Evolutionary conservation across 495 filamentous ascomycete species (phyloP).

Genomic region (Neurospora sp.): DNA sequence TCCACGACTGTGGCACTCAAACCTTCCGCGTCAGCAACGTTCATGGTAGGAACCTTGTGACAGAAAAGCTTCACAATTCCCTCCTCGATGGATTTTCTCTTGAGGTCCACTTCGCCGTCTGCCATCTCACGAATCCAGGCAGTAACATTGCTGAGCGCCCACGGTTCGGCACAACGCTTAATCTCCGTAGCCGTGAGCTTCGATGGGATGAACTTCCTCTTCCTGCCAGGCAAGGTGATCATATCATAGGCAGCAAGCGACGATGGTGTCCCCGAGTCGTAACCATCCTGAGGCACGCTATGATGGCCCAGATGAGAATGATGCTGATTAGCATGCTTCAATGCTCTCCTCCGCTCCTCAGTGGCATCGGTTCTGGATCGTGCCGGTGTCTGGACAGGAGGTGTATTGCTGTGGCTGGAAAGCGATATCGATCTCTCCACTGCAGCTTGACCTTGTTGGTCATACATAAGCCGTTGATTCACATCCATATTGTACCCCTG

Average conservation of each 20-base stretch:
- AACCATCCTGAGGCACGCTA: constrained; percentile 36
- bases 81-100: constrained; percentile 70
- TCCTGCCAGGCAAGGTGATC: constrained; percentile 59
- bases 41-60: constrained; percentile 97
- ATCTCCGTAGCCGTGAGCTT: constrained; percentile 79
- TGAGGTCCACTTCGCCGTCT: constrained; percentile 74
- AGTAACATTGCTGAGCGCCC: constrained; percentile 84
- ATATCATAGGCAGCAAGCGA: constrained; percentile 53
- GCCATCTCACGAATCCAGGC: constrained; percentile 81
- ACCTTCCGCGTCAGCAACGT: constrained; percentile 90
- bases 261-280: constrained; percentile 42
- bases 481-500: constrained; percentile 31
- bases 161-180: constrained; percentile 78
- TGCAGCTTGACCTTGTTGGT: constrained; percentile 28
- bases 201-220: constrained; percentile 75
- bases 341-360: constrained; percentile 43
- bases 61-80: constrained; percentile 87
- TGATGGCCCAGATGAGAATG: constrained; percentile 39
- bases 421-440: constrained; percentile 85
- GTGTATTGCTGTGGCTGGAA: constrained; percentile 68
- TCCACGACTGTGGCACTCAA: constrained; percentile 69
- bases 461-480: constrained; percentile 26
- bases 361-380: constrained; percentile 94
- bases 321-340: constrained; percentile 47
- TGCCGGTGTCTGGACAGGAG: constrained; percentile 68